phyloP scores from a whole-genome alignment of 2,329 filamentous ascomycete genomes.

The Capronia coronata region DNA sequence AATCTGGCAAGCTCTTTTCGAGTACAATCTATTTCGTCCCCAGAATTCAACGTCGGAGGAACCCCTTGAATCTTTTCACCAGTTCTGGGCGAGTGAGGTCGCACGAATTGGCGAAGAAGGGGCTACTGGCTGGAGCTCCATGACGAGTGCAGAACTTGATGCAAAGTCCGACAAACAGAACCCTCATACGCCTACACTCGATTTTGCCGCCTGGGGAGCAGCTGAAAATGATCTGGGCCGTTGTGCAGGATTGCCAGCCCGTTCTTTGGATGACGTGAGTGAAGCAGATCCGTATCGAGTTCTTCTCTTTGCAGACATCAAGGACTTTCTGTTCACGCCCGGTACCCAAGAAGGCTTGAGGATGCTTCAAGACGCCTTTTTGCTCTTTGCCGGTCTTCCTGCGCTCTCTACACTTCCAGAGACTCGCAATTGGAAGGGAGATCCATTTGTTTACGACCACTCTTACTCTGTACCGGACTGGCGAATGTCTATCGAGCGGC shows the following conservation, averaged over 20 bases:
- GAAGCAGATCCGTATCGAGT: constrained; percentile 79
- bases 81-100: constrained; percentile 84
- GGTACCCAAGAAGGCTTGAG: constrained; percentile 32
- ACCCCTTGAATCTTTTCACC: constrained; percentile 47
- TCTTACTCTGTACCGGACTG: constrained; percentile 43
- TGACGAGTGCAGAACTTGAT: constrained; percentile 14
- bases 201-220: constrained; percentile 24
- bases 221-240: constrained; percentile 26
- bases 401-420: constrained; percentile 45
- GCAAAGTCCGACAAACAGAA: constrained; percentile 6
- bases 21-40: constrained; percentile 61
- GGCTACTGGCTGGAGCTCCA: constrained; percentile 61
- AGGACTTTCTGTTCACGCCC: constrained; percentile 49
- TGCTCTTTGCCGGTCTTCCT: constrained; percentile 62
- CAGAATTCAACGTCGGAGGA: constrained; percentile 11
- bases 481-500: background rate
- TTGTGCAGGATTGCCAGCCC: constrained; percentile 51
- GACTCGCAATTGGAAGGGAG: constrained; percentile 32
- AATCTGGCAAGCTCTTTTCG: constrained; percentile 75
- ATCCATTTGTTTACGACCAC: constrained; percentile 63
- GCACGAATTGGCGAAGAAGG: constrained; percentile 67
- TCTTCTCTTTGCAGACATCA: constrained; percentile 71
- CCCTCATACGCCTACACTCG: constrained; percentile 34
- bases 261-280: constrained; percentile 65
- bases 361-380: constrained; percentile 61